phyloP scores from a whole-genome alignment of 2,329 filamentous ascomycete species.

The Epichloe elymi region DNA sequence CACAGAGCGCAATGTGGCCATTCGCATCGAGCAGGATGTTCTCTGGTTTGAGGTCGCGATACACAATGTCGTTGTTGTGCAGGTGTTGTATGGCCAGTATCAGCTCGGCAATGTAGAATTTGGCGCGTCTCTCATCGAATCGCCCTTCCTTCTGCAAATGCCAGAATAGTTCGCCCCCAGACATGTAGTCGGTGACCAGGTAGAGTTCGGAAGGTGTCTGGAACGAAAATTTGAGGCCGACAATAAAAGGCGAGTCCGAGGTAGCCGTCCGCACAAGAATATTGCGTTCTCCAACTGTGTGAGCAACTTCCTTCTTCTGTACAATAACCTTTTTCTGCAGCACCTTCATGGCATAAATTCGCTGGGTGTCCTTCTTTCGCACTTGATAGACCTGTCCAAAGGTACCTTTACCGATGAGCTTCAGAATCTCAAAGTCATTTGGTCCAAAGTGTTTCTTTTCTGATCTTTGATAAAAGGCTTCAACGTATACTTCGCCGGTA shows the following conservation, averaged over 20 bases:
- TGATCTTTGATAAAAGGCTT: constrained; percentile 72
- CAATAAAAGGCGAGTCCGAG: constrained; percentile 92
- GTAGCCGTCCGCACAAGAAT: constrained; percentile 94
- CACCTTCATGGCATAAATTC: constrained; percentile 99
- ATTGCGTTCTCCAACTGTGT: constrained; percentile 93
- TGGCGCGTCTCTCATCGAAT: constrained; percentile 86
- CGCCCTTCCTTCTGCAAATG: constrained; percentile 94
- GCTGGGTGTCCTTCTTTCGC: constrained; percentile 86
- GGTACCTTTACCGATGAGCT: constrained; percentile 93
- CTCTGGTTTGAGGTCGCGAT: constrained; percentile 92
- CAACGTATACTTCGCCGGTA: constrained; percentile 80
- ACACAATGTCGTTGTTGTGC: constrained; percentile 94
- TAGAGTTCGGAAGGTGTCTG: constrained; percentile 95
- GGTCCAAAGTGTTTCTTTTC: constrained; percentile 89
- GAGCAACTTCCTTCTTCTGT: constrained; percentile 97
- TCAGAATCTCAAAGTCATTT: constrained; percentile 89
- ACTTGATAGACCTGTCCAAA: constrained; percentile 99
- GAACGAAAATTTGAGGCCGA: constrained; percentile 96
- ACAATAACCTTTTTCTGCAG: constrained; percentile 99
- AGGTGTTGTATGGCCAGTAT: constrained; percentile 91
- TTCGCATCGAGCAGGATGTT: constrained; percentile 96
- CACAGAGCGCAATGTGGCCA: constrained; percentile 92
- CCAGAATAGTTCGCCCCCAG: constrained; percentile 95
- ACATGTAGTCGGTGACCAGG: constrained; percentile 99
- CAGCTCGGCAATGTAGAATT: constrained; percentile 97